These are phyloP conservation scores for Solanum gracilifrons DNA, from an alignment of 257 asterid genomes.

Conservation along the genomic window DNA sequence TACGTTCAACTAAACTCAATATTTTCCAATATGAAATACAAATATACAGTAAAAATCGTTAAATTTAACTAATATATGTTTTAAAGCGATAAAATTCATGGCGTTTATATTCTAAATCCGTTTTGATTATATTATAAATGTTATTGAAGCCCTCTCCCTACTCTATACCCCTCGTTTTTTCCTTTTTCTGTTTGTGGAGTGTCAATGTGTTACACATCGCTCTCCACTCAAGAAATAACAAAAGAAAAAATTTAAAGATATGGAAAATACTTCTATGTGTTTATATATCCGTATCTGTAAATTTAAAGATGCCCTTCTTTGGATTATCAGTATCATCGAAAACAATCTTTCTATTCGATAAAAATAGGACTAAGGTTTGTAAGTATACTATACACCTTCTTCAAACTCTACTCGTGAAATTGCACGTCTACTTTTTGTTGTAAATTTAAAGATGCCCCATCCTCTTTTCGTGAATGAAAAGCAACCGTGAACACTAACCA, in stretches of 20 bases:
- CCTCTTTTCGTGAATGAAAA: constrained; percentile 61
- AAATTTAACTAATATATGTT: not conserved
- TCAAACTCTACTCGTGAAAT: not conserved
- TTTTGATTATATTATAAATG: constrained; percentile 2
- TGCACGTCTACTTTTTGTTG: not conserved
- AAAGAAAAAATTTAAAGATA: not conserved
- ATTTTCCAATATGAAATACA: not conserved
- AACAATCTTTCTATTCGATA: fast-evolving
- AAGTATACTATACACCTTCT: no score
- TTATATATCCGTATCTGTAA: not conserved
- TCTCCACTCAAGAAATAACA: constrained; percentile 14
- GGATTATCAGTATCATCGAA: not conserved
- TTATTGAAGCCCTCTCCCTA: not conserved
- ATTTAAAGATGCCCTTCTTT: constrained; percentile 18
- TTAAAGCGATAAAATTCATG: not conserved
- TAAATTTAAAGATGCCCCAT: constrained; percentile 27
- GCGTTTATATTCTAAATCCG: not conserved
- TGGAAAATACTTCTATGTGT: not conserved
- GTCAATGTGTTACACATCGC: constrained; percentile 6
- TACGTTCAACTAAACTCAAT: not conserved
- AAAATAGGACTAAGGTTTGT: not conserved
- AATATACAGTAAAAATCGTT: not conserved
- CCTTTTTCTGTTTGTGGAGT: not conserved
- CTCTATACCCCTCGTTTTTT: not conserved
- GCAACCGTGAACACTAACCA: constrained; percentile 57